A percentile compares a stretch with the other conserved stretches of the same genome.
phyloP scores from a whole-genome alignment of 2,329 filamentous ascomycete species.

The Diaporthe sp. region DNA sequence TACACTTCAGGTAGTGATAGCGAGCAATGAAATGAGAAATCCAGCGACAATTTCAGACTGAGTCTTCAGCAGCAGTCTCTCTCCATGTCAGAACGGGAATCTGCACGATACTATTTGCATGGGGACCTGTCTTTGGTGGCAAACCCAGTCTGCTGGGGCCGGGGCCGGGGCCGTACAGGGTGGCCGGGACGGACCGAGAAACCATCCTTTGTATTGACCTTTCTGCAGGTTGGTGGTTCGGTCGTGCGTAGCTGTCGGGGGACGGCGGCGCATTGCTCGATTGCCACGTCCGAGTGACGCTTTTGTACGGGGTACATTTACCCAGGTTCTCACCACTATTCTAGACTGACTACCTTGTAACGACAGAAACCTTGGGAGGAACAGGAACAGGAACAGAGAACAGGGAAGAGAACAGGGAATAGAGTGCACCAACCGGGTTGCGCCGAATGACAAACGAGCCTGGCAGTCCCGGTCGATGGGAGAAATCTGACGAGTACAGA shows the following conservation, averaged over 20 bases:
- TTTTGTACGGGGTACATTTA: not conserved
- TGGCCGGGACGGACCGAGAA: constrained; percentile 27
- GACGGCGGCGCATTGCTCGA: not conserved
- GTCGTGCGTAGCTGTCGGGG: not conserved
- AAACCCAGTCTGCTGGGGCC: not conserved
- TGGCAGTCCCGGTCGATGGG: not conserved
- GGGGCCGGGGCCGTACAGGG: not conserved
- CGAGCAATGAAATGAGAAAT: not conserved
- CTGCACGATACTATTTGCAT: not conserved
- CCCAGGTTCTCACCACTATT: not conserved
- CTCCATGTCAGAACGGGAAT: not conserved
- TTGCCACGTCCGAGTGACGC: not conserved
- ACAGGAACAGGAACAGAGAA: not conserved
- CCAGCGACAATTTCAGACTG: not conserved
- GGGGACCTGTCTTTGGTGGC: not conserved
- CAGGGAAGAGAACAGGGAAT: not conserved
- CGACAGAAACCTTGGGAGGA: not conserved
- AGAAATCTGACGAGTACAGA: not conserved
- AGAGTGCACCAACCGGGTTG: not conserved
- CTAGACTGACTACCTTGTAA: not conserved
- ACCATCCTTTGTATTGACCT: not conserved
- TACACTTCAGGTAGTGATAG: not conserved
- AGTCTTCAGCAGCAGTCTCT: not conserved
- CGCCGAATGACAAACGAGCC: not conserved
- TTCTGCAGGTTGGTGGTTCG: constrained; percentile 12